These are phyloP conservation scores for Arthroderma uncinatum DNA, from an alignment of 2,329 filamentous ascomycete species.

Conservation along the genomic window DNA sequence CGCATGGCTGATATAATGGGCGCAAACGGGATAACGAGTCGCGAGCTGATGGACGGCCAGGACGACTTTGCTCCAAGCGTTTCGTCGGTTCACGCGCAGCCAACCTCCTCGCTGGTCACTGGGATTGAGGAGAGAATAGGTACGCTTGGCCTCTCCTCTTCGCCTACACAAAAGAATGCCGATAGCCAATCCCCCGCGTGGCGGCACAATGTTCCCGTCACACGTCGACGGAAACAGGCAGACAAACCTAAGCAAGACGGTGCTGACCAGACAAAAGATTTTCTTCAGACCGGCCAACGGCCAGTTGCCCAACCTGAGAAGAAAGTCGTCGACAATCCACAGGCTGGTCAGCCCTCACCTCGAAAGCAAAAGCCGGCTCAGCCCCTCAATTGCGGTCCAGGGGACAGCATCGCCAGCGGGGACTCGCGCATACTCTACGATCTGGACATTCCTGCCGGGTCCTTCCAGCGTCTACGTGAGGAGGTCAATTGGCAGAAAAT, in stretches of 20 bases:
- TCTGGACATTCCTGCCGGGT: constrained; percentile 48
- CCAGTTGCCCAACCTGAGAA: not conserved
- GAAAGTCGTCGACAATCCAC: not conserved
- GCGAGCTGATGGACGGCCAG: constrained; percentile 45
- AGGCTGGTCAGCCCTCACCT: not conserved
- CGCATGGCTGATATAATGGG: constrained; percentile 65
- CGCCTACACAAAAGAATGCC: not conserved
- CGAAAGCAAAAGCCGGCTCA: constrained; percentile 17
- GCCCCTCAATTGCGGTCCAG: constrained; percentile 32
- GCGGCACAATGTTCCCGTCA: no score
- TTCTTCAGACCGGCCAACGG: not conserved
- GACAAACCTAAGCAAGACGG: not conserved
- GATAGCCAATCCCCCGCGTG: not conserved
- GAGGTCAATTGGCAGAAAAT: constrained; percentile 86
- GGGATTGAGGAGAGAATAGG: constrained; percentile 29
- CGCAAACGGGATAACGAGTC: constrained; percentile 52
- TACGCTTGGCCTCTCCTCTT: constrained; percentile 19
- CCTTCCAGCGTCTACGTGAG: constrained; percentile 58
- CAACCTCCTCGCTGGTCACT: constrained; percentile 15
- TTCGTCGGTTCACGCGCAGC: constrained; percentile 16
- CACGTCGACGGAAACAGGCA: not conserved
- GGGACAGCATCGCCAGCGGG: constrained; percentile 59
- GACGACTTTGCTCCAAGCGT: constrained; percentile 25
- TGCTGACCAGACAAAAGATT: not conserved
- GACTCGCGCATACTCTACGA: constrained; percentile 66